Conservation (phyloP, 2,329 filamentous ascomycete species). For the Trichoderma breve region DNA sequence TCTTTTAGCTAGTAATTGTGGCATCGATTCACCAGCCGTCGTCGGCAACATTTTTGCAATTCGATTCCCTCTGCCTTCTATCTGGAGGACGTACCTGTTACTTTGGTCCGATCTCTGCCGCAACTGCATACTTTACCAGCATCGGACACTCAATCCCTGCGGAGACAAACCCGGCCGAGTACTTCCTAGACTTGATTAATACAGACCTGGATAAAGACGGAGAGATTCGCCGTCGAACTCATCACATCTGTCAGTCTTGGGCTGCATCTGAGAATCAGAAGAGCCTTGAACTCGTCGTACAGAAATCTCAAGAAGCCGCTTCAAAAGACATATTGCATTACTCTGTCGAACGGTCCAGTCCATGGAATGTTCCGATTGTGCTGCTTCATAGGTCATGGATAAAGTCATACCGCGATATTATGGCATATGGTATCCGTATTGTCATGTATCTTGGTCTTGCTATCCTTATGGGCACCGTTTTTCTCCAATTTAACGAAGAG, state of each 20-base stretch:
- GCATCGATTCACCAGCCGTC: slow-evolving; percentile 86
- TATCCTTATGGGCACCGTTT: slow-evolving; percentile 86
- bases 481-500: slow-evolving; percentile 65
- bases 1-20: slow-evolving; percentile 65
- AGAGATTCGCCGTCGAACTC: slow-evolving; percentile 37
- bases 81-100: slow-evolving; percentile 71
- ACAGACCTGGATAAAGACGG: slow-evolving; percentile 55
- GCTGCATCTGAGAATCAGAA: slow-evolving; percentile 25
- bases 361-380: slow-evolving; percentile 54
- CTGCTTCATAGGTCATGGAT: slow-evolving; percentile 77
- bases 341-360: slow-evolving; percentile 39
- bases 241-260: slow-evolving; percentile 31
- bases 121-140: slow-evolving; percentile 60
- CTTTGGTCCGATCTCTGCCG: slow-evolving; percentile 60
- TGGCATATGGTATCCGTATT: slow-evolving; percentile 79
- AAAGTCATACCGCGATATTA: slow-evolving; percentile 79
- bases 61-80: slow-evolving; percentile 74
- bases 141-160: slow-evolving; percentile 63
- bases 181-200: slow-evolving; percentile 74
- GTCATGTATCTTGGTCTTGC: slow-evolving; percentile 76
- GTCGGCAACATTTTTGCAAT: slow-evolving; percentile 72
- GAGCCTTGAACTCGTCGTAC: slow-evolving; percentile 27
- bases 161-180: slow-evolving; percentile 78
- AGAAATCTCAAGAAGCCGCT: slow-evolving; percentile 20
- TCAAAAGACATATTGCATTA: neutral